Evolutionary conservation across 768 basidiomycete species (phyloP), one percentile per base, ranked within the genome.

Genomic region (Tephrocybe sp.): DNA sequence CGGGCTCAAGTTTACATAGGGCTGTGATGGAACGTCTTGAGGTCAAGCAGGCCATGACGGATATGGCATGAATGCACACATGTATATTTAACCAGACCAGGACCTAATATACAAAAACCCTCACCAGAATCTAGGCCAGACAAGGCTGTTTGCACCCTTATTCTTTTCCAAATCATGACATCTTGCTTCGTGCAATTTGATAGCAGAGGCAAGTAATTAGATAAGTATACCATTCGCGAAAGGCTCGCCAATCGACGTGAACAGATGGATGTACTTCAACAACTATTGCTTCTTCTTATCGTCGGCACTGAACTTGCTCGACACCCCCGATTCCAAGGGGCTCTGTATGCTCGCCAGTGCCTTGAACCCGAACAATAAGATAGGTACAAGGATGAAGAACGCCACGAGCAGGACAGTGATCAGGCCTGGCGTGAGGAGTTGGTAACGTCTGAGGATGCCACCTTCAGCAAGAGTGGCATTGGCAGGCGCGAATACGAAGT

Each of bases 21-120:
- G 88, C 88, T 0, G 86, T 90, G 2, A 72, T 91, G 74, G 88
- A 90, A 57, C 79, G 74, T 56, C 64, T 90, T 20, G 88, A 90
- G 65, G 85, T 91, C 6, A 81, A 88, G 63, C 80, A 80, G 45
- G 88, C 87, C 15, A 81, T 83, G 71, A 75, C 69, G 38, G 85
- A 87, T 53, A 47, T 71, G 30, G 59, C 26, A 4, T 51, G 36
- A 51, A 1, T n/a, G 26, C 26, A 15, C 4, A 36, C 15, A 10
- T n/a, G 15, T 4, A n/a, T 36, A n/a, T 15, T 10, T 15, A 36
- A 36, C 15, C 28, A 30, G n/a, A n/a, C n/a, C n/a, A n/a, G n/a
- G n/a, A n/a, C n/a, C n/a, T n/a, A n/a, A n/a, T n/a, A n/a, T n/a
- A n/a, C n/a, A n/a, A n/a, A n/a, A n/a, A n/a, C n/a, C n/a, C n/a